Percentiles rank a stretch among this genome's conserved stretches.
Evolutionary conservation across 2,329 filamentous ascomycete genomes (phyloP).

Genomic region (Scedosporium minutisporum): DNA sequence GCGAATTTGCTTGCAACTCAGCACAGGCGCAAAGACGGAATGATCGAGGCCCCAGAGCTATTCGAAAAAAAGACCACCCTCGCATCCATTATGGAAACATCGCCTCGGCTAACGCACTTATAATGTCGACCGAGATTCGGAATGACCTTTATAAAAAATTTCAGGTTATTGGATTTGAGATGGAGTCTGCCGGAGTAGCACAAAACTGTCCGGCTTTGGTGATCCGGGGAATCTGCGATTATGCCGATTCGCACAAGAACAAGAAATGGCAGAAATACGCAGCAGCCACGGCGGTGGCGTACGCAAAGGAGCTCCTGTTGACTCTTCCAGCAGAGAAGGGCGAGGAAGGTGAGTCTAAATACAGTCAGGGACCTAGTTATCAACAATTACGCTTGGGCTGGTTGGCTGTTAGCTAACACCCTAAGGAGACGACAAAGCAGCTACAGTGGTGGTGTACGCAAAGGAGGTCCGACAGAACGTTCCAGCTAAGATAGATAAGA

Average conservation of each 20-base stretch:
- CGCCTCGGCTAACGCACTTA: neutral
- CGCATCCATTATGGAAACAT: neutral
- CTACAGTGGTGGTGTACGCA: slow-evolving; percentile 12
- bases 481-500: neutral
- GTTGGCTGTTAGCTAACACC: too few relatives aligned
- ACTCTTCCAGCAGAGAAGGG: neutral
- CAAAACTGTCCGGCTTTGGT: slow-evolving; percentile 13
- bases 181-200: slow-evolving; percentile 14
- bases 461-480: slow-evolving; percentile 7
- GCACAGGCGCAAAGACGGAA: neutral
- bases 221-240: slow-evolving; percentile 20
- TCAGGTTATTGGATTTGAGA: slow-evolving; percentile 10
- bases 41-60: neutral
- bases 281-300: slow-evolving; percentile 11
- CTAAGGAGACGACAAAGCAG: neutral
- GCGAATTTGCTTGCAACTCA: neutral
- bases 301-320: slow-evolving; percentile 11
- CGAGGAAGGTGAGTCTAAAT: neutral
- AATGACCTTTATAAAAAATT: neutral
- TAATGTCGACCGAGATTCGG: neutral
- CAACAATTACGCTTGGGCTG: too few relatives aligned
- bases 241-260: slow-evolving; percentile 17
- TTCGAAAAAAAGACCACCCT: neutral
- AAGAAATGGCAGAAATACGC: neutral
- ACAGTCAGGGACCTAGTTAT: too few relatives aligned